Evolutionary conservation across 148 eudicot genomes (phyloP), one percentile per base, ranked within the genome.

Genomic region (Chenopodium berlandieri): DNA sequence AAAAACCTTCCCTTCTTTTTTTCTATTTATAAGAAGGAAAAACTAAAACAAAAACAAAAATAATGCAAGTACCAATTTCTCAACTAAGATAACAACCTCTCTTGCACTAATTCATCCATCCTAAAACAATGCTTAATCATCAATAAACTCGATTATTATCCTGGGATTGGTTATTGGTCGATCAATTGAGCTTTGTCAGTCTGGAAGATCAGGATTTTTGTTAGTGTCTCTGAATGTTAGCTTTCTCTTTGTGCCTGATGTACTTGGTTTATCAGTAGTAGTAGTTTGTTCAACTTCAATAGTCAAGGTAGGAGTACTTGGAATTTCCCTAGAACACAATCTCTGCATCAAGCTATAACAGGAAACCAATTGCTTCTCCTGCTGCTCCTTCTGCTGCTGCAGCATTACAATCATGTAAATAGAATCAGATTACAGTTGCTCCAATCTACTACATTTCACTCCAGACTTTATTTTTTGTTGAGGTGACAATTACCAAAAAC

Each of bases 291-390:
- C 80, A 58, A 77, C 81, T 78, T 81, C 81, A 25, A 76, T 77
- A 25, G 79, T 77, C 20, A 37, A 4, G 65, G 31, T 77, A 10
- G 84, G 86, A 77, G 84, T 84, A 66, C 84, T 64, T 52, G 63
- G 83, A 78, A 77, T 72, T 73, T 48, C 65, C 79, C 69, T 84
- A 2, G 73, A 12, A 62, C 73, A 80, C 76, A 84, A 70, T 84
- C 86, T 80, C 81, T 84, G 86, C 86, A 84, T 84, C 72, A 81
- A 9, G 81, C 60, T 77, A 72, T 80, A 84, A 80, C 83, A 84
- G 5, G 83, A 62, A 70, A 76, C 5, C 64, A 84, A 30, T 71
- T 81, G 75, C 27, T 73, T n/a, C 77, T 81, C 65, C 73, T 64
- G 73, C 25, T 79, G 71, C 67, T 67, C 7, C 31, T 72, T 72